Evolutionary conservation across 441 rosid genomes (phyloP), one percentile per base, ranked within the genome.

Genomic region (Euphorbia celastroides): DNA sequence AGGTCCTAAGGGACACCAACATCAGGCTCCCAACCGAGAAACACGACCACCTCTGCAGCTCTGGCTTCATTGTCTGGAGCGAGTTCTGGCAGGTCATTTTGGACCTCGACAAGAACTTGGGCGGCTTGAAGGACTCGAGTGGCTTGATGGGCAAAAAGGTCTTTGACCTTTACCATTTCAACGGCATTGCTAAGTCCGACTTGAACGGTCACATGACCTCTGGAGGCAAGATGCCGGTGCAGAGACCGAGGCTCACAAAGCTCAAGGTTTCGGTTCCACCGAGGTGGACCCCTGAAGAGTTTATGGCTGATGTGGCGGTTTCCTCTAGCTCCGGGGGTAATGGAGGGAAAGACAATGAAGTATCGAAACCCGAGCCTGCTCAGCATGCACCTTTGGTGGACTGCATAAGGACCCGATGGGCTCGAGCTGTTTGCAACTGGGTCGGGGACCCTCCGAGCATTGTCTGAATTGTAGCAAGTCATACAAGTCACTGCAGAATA

Each of bases 111-210:
- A 81, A 77, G 69, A 82, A 78, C 66, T 59, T 79, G 63, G 99
- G 99, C 64, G 98, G 99, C 63, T 77, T 94, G 2, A 88, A 89
- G 72, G 99, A 94, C 76, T 85, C 93, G 51, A 78, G 95, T 26
- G 97, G 99, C 46, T 71, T 83, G 80, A 92, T 94, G 98, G 99
- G 99, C 48, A 89, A 85, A 78, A 94, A 92, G 86, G 88, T 88
- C 31, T 94, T 92, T 79, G 94, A 92, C 58, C 84, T 94, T 38
- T 89, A 82, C 83, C 99, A 94, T 80, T 94, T 94, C 71, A 94
- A 94, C 22, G 99, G 99, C 60, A 94, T 91, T 46, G 99, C 97
- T 7, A 94, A 94, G 73, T 88, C 99, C 10, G 99, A 89, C 74
- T 66, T 89, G 65, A 91, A 86, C 71, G 87, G 89, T 70, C 96